Base-by-base conservation (phyloP, 2,329 filamentous ascomycete species). In the Diplocarpon mali region DNA sequence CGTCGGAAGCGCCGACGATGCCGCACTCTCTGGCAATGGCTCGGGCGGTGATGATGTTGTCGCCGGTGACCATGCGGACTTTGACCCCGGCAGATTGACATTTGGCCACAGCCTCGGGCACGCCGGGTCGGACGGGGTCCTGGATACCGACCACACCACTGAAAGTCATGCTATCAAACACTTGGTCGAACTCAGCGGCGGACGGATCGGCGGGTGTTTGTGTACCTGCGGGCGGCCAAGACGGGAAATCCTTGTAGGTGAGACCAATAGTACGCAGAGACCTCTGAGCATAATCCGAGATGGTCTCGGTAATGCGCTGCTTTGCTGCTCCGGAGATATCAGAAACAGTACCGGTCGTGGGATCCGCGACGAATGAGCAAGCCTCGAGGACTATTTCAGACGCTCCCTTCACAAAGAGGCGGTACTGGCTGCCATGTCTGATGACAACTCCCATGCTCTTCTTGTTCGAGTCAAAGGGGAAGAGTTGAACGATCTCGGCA, bases 231-330 rank as follows among this genome's bases (percentile, higher is more conserved):
- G 79, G 81, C 20, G 85, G 83, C 72, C 80, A 84, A 44, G 68
- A 69, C 31, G 79, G 69, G 50, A 84, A 87, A 52, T 89, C 84
- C 43, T 75, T 75, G 63, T 85, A 87, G 10, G 84, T 71, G 45
- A 87, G 71, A 35, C 76, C 82, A 49, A 89, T 87, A 0, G 83
- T 88, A 35, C 84, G 78, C 13, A 89, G 72, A n/a, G 83, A 87
- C 27, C 76, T 69, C 4, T 71, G 71, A 4, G 78, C 78, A 51
- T 82, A 82, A 69, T 15, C 74, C 70, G 71, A 69, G 51, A 80
- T 75, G 11, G 75, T 69, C 1, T 67, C 63, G 1, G 73, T 74
- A 46, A 87, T 67, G 1, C 41, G 41, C 14, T 43, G 34, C 35
- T 43, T 37, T 30, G 41, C 34, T 27, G 35, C 34, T 37, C 41